These are phyloP conservation scores for Tetracentron sinense DNA, from an alignment of 164 flowering plant species.

Conservation along the genomic window DNA sequence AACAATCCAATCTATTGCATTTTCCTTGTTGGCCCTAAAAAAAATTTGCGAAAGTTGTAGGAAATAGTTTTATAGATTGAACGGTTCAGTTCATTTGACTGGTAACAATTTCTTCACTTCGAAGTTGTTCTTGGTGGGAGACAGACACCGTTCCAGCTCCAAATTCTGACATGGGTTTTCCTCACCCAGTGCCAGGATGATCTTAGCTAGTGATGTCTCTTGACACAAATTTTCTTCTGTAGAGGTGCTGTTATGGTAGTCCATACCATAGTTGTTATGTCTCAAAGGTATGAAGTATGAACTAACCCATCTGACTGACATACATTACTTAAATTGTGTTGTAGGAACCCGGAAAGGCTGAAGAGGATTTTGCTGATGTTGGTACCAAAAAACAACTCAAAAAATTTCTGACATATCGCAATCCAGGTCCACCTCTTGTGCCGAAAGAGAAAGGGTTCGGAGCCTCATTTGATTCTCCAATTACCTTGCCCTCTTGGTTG, in stretches of 20 bases:
- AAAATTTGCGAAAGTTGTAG: too few relatives aligned
- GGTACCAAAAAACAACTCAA: constrained; percentile 31
- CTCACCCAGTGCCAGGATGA: too few relatives aligned
- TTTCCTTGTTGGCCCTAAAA: too few relatives aligned
- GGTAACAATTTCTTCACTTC: too few relatives aligned
- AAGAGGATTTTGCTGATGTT: constrained; percentile 43
- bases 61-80: too few relatives aligned
- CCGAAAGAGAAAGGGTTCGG: constrained; percentile 44
- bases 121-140: background rate
- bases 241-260: background rate
- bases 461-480: background rate
- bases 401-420: constrained; percentile 34
- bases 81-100: too few relatives aligned
- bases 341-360: constrained; percentile 58
- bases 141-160: too few relatives aligned
- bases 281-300: too few relatives aligned
- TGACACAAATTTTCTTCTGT: background rate
- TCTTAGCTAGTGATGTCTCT: background rate
- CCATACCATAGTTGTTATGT: background rate
- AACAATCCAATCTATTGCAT: background rate
- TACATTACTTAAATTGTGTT: background rate
- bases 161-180: background rate
- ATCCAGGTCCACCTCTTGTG: constrained; percentile 36
- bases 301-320: background rate
- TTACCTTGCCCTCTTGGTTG: constrained; percentile 52